Percentiles rank a stretch among this genome's conserved stretches.
phyloP scores from a whole-genome alignment of 164 flowering plant genomes.

The Dillenia suffruticosa region DNA sequence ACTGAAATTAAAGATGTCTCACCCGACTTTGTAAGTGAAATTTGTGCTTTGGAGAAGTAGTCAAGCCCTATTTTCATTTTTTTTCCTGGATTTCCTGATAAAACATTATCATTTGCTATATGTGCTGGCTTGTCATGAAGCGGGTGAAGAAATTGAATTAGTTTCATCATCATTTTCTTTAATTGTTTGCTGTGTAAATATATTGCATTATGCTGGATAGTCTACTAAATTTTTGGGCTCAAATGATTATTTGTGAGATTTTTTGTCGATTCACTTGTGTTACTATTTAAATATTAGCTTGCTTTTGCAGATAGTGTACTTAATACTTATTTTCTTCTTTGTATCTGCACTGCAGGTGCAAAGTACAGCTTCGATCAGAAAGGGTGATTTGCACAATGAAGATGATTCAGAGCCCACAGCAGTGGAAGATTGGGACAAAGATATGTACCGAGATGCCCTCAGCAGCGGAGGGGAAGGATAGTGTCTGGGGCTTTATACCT shows the following conservation, averaged over 20 bases:
- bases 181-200: no score
- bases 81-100: no score
- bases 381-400: constrained; percentile 20
- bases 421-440: constrained; percentile 22
- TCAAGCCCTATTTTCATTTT: no score
- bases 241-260: no score
- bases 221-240: no score
- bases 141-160: no score
- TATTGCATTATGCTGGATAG: no score
- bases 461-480: constrained; percentile 33
- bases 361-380: constrained; percentile 21
- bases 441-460: constrained; percentile 20
- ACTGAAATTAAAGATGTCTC: constrained; percentile 62
- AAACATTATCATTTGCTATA: no score
- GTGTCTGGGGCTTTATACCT: constrained; percentile 82
- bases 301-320: no score
- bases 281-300: background rate
- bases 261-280: background rate
- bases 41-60: background rate
- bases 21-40: constrained; percentile 70
- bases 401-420: constrained; percentile 18
- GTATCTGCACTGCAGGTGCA: constrained; percentile 33
- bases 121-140: no score
- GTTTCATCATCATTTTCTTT: no score
- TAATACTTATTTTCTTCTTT: no score